Conservation (phyloP, 257 asterid species). For the Nicotiana attenuata region DNA sequence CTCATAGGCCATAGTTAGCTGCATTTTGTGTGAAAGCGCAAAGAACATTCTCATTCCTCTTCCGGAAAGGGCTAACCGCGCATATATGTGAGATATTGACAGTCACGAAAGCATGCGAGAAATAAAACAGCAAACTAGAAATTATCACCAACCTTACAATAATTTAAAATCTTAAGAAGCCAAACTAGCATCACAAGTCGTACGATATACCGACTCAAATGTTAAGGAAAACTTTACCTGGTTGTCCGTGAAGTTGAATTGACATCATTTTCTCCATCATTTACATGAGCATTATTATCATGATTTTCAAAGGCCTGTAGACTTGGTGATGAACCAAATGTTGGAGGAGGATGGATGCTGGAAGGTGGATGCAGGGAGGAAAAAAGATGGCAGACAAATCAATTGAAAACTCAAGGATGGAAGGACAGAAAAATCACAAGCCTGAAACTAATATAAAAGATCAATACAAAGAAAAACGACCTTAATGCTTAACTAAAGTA, state of each 20-base stretch:
- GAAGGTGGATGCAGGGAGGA: too few relatives aligned
- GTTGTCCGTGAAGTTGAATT: conserved; percentile 28
- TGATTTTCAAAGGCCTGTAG: conserved; percentile 36
- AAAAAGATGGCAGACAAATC: neutral
- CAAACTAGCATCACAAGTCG: neutral
- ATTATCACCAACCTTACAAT: neutral
- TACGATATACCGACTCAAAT: neutral
- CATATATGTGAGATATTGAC: neutral
- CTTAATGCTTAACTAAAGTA: conserved; percentile 13
- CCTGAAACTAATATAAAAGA: neutral
- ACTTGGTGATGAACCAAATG: conserved; percentile 48
- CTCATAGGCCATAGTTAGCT: neutral
- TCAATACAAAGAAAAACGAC: neutral
- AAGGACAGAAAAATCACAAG: neutral
- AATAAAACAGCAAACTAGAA: neutral
- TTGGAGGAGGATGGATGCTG: conserved; percentile 33
- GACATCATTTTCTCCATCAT: conserved; percentile 23
- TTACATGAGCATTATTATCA: conserved; percentile 16
- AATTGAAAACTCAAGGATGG: neutral
- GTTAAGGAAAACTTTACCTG: conserved; percentile 13
- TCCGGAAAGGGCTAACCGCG: neutral
- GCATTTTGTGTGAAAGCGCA: neutral
- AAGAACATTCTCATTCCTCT: neutral
- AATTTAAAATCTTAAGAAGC: neutral
- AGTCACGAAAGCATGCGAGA: neutral